A percentile compares a stretch with the other conserved stretches of the same genome.
Evolutionary conservation across 1,284 basidiomycete species (phyloP).

Genomic region (Apiotrichum domesticum): DNA sequence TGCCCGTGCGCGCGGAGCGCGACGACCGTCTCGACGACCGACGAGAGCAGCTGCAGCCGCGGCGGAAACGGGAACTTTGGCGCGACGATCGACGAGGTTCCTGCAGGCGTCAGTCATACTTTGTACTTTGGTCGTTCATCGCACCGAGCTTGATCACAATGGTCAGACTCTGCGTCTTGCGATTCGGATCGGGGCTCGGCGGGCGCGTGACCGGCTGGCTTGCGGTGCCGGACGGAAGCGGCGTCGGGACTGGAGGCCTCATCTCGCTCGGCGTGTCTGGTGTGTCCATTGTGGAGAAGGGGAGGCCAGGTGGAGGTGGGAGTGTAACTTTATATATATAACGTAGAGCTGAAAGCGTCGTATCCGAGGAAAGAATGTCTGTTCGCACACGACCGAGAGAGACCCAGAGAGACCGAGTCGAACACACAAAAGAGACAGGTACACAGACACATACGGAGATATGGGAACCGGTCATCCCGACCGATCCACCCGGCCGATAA

Average conservation of each 20-base stretch:
- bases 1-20: constrained; percentile 74
- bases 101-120: constrained; percentile 46
- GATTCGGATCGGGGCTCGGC: background rate
- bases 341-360: no score
- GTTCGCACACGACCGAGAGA: no score
- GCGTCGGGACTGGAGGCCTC: background rate
- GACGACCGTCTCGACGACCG: constrained; percentile 86
- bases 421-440: no score
- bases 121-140: constrained; percentile 16
- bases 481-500: no score
- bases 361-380: no score
- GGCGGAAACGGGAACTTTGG: constrained; percentile 78
- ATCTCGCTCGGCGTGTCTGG: background rate
- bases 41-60: constrained; percentile 80
- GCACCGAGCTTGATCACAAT: constrained; percentile 82
- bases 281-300: background rate
- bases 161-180: constrained; percentile 45
- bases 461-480: no score
- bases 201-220: background rate
- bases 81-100: constrained; percentile 89
- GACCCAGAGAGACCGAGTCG: no score
- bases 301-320: no score
- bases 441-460: no score
- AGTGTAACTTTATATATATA: no score
- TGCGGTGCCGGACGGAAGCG: background rate